Evolutionary conservation across 23 red algal genomes (phyloP).

Genomic region (Pyropia yezoensis): DNA sequence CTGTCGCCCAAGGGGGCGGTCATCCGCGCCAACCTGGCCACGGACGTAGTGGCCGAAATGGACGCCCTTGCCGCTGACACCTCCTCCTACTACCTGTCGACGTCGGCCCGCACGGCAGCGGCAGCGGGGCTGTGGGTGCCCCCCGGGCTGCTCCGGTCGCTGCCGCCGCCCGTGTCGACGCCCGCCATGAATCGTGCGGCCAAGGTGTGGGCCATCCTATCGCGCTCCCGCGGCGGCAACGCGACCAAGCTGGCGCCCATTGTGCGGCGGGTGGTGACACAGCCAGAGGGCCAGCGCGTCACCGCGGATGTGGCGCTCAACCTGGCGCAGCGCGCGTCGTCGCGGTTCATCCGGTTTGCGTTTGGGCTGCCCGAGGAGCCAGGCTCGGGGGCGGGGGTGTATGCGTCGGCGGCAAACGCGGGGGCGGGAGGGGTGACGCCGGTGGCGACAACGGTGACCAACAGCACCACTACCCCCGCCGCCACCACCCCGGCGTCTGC

Average conservation of each 20-base stretch:
- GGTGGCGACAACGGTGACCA: no score
- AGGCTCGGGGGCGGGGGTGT: no score
- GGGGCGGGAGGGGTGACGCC: no score
- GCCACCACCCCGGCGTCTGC: no score
- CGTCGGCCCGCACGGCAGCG: conserved; percentile 21
- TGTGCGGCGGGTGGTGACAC: conserved; percentile 22
- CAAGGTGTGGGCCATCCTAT: conserved; percentile 19
- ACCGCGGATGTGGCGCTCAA: conserved; percentile 46
- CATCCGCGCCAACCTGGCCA: conserved; percentile 66
- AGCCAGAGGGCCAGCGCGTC: conserved; percentile 59
- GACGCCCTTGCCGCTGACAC: conserved; percentile 68
- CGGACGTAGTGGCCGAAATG: conserved; percentile 67
- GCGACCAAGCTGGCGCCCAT: conserved; percentile 29
- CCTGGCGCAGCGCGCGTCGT: conserved; percentile 52
- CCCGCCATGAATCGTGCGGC: conserved; percentile 23
- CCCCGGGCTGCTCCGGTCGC: conserved; percentile 1
- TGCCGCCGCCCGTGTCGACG: conserved; percentile 33
- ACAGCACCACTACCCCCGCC: no score
- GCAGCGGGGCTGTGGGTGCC: conserved; percentile 45
- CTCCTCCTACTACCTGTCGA: conserved; percentile 34
- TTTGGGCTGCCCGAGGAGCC: conserved; percentile 62
- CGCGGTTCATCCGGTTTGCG: conserved; percentile 56
- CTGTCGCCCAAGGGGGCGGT: conserved; percentile 50
- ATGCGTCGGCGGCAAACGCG: no score
- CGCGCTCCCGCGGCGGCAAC: conserved; percentile 34